These are phyloP conservation scores for Mycena belliarum DNA, from an alignment of 768 basidiomycete genomes.

Conservation along the genomic window DNA sequence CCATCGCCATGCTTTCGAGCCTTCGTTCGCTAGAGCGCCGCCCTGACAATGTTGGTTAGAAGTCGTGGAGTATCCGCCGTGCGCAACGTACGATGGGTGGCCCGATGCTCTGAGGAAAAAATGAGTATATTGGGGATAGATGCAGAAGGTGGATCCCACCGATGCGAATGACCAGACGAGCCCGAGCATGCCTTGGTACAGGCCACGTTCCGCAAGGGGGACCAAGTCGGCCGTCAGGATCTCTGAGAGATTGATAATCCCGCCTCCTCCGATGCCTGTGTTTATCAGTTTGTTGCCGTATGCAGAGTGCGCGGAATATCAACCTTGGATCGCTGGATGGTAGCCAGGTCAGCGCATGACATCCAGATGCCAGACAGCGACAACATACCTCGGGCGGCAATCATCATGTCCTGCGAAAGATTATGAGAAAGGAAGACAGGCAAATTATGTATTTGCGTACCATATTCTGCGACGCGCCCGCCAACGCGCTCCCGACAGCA, in stretches of 20 bases:
- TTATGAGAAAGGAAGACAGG: background rate
- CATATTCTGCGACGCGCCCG: constrained; percentile 42
- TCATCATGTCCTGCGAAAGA: constrained; percentile 29
- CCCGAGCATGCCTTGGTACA: constrained; percentile 34
- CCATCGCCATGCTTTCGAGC: constrained; percentile 29
- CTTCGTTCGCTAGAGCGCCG: constrained; percentile 26
- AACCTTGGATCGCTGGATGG: constrained; percentile 27
- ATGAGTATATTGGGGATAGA: no score
- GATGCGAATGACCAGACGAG: constrained; percentile 36
- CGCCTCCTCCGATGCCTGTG: constrained; percentile 34
- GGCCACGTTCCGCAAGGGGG: constrained; percentile 42
- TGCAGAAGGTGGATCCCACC: constrained; percentile 8
- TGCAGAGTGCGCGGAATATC: no score
- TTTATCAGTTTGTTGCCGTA: background rate
- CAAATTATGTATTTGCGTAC: background rate
- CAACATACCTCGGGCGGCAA: constrained; percentile 34
- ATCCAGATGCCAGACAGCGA: background rate
- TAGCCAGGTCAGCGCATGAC: background rate
- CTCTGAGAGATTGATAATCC: constrained; percentile 35
- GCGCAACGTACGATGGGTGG: constrained; percentile 14
- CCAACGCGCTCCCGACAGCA: constrained; percentile 42
- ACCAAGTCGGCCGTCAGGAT: constrained; percentile 46
- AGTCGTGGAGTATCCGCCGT: background rate
- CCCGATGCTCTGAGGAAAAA: constrained; percentile 11
- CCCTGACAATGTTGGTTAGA: constrained; percentile 9